These are phyloP conservation scores for Populus hybrid DNA, from an alignment of 441 rosid genomes.

Conservation along the genomic window DNA sequence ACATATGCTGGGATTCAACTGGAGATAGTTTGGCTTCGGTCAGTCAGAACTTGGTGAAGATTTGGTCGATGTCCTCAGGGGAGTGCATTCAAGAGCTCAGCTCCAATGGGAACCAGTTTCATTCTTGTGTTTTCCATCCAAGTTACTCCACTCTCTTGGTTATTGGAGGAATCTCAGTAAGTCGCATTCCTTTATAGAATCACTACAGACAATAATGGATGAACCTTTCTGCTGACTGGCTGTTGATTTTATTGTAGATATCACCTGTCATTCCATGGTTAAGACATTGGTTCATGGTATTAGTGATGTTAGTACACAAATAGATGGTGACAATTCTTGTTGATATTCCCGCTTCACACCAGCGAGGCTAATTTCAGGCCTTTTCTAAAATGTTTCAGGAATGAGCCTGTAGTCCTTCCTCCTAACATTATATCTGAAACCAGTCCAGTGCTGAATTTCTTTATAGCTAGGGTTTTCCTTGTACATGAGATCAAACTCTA, in stretches of 20 bases:
- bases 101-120: conserved; percentile 48
- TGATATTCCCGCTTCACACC: not conserved
- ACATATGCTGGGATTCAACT: conserved; percentile 60
- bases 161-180: conserved; percentile 59
- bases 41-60: conserved; percentile 52
- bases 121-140: conserved; percentile 74
- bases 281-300: not conserved
- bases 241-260: not conserved
- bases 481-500: not conserved
- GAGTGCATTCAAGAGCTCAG: conserved; percentile 56
- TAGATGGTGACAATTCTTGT: not conserved
- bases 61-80: conserved; percentile 58
- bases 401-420: not conserved
- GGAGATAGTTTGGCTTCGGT: conserved; percentile 68
- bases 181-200: not conserved
- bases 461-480: not conserved
- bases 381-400: not conserved
- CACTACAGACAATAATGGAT: not conserved
- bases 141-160: conserved; percentile 48
- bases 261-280: not conserved
- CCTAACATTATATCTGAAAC: not conserved
- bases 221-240: not conserved
- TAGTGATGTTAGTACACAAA: not conserved
- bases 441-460: not conserved
- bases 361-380: not conserved